Evolutionary conservation across 2,329 filamentous ascomycete species (phyloP).

Genomic region (Penicillium psychrosexuale): DNA sequence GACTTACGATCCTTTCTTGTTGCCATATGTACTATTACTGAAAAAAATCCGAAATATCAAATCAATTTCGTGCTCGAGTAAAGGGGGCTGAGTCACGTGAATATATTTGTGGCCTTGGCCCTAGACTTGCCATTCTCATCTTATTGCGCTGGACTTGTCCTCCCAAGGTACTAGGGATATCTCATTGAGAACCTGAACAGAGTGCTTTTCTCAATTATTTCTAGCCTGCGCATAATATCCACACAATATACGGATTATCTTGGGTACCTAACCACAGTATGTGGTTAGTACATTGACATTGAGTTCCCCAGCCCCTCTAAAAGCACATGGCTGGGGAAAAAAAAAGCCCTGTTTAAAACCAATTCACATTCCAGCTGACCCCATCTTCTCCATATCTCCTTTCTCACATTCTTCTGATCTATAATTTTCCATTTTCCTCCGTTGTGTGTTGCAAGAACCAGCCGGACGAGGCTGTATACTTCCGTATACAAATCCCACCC

Average conservation of each 20-base stretch:
- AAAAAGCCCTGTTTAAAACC: slow-evolving; percentile 11
- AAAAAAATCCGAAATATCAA: background rate
- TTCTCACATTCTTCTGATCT: slow-evolving; percentile 7
- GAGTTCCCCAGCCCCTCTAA: slow-evolving; percentile 20
- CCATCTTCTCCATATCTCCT: background rate
- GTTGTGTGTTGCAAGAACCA: background rate
- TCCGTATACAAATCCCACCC: slow-evolving; percentile 4
- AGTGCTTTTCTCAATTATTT: background rate
- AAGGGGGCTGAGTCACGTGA: background rate
- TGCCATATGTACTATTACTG: background rate
- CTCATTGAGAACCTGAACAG: background rate
- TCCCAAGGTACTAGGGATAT: background rate
- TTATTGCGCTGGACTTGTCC: background rate
- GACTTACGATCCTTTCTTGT: no score
- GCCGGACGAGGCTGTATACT: slow-evolving; percentile 5
- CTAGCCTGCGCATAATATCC: background rate
- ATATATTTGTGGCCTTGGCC: accelerated
- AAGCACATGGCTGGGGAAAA: slow-evolving; percentile 25
- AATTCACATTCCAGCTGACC: slow-evolving; percentile 10
- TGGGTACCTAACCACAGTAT: background rate
- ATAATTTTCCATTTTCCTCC: background rate
- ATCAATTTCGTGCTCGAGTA: background rate
- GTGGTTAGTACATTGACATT: background rate
- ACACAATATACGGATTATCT: background rate
- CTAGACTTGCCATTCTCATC: background rate